Evolutionary conservation across 306 rosid genomes (phyloP).

Genomic region (Vigna radiata): DNA sequence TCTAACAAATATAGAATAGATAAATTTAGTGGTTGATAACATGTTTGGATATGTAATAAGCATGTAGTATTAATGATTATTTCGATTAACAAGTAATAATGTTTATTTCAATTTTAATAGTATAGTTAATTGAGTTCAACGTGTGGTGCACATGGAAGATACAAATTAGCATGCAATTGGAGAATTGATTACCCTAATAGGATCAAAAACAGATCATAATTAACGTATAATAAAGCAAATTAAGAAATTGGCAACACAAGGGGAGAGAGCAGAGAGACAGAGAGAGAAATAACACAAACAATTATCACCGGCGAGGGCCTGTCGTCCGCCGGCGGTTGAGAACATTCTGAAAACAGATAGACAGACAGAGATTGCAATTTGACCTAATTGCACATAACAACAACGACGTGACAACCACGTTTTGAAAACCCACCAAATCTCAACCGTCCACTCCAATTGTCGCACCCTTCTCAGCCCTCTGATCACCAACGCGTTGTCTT

Average conservation of each 20-base stretch:
- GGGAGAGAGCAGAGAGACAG: too few relatives aligned
- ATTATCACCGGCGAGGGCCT: constrained; percentile 16
- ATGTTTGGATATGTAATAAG: neutral
- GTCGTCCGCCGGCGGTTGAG: constrained; percentile 35
- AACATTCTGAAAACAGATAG: constrained; percentile 10
- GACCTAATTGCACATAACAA: neutral
- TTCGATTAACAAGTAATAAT: neutral
- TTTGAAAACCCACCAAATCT: constrained; percentile 18
- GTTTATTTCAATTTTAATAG: neutral
- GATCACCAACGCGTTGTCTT: constrained; percentile 48
- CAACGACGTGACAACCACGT: constrained; percentile 20
- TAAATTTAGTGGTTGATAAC: neutral
- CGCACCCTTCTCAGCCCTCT: constrained; percentile 26
- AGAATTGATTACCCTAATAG: neutral
- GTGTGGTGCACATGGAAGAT: neutral
- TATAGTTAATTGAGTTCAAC: neutral
- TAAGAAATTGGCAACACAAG: neutral
- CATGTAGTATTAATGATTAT: neutral
- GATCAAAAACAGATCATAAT: neutral
- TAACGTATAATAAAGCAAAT: neutral
- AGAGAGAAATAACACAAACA: too few relatives aligned
- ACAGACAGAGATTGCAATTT: neutral
- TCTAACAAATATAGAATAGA: neutral
- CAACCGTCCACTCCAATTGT: constrained; percentile 7
- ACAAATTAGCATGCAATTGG: neutral